Conservation (phyloP, 306 rosid species). For the Hylodesmum podocarpum region DNA sequence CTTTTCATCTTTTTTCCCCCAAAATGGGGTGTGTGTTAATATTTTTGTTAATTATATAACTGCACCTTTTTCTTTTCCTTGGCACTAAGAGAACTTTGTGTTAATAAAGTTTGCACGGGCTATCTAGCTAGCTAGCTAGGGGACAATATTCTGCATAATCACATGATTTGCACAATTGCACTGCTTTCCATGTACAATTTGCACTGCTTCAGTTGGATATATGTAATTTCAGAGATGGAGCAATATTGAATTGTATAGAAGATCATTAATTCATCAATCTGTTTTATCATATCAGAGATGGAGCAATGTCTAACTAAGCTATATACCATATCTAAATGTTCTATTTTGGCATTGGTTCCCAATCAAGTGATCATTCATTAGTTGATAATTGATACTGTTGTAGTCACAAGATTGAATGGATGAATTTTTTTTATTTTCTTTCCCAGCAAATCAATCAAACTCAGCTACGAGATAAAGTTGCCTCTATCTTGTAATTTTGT, state of each 20-base stretch:
- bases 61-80: background rate
- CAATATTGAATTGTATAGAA: background rate
- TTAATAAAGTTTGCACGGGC: background rate
- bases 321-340: background rate
- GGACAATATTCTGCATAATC: background rate
- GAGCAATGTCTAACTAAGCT: background rate
- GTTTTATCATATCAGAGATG: no score
- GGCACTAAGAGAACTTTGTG: background rate
- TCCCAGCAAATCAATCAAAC: background rate
- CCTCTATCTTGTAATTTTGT: background rate
- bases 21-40: no score
- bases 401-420: background rate
- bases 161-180: background rate
- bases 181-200: background rate
- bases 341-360: background rate
- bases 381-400: background rate
- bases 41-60: no score
- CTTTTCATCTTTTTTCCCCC: no score
- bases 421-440: background rate
- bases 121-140: background rate
- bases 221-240: background rate
- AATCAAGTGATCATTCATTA: background rate
- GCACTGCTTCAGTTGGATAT: background rate
- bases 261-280: background rate
- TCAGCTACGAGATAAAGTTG: background rate